Base-by-base conservation (phyloP, 192 early-diverging fungal genomes). In the Dimargaris xerosporica region DNA sequence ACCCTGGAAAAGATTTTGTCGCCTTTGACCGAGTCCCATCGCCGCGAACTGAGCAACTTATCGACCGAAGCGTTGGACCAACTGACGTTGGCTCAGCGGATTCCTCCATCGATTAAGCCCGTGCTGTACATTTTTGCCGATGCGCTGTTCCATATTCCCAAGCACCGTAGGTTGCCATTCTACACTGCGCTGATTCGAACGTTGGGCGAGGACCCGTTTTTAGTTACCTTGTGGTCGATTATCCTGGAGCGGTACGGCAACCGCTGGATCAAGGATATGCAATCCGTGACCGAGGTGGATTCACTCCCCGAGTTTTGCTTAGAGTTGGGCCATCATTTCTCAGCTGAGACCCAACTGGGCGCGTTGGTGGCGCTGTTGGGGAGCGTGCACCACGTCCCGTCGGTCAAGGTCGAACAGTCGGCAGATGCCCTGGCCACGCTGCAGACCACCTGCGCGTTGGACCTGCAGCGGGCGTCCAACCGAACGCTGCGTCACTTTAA, bases 81-180 rank as follows among this genome's bases (percentile, higher is more conserved):
- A 21, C 39, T 65, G 2, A 54, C 44, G 64, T 23, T 53, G 21
- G 61, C 16, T 59, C 53, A 59, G 29, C 34, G 62, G 26, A 47
- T 30, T 16, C 30, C 46, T 52, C 63, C 28, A 23, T 19, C 48
- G 31, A 83, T 92, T 17, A 83, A 82, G 21, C 84, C 85, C 5
- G 82, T 95, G 45, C 71, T 94, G 68, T 80, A 88, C 64, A 84
- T 93, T 60, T 96, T 98, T 81, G 85, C 94, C 25, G 88, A 94
- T 65, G 86, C 93, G 6, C 67, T 94, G 65, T 76, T 78, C 65
- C 93, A 94, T 69, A 91, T 98, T 67, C 96, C 96, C 47, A 83
- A 85, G 50, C 93, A 96, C 71, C 80, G 96, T 52, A 83, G 94
- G 56, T 79, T 94, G 54, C 73, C 88, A 31, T 76, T 98, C 41